phyloP scores from a whole-genome alignment of 2,329 filamentous ascomycete species.

The Raffaelea ambrosiae region DNA sequence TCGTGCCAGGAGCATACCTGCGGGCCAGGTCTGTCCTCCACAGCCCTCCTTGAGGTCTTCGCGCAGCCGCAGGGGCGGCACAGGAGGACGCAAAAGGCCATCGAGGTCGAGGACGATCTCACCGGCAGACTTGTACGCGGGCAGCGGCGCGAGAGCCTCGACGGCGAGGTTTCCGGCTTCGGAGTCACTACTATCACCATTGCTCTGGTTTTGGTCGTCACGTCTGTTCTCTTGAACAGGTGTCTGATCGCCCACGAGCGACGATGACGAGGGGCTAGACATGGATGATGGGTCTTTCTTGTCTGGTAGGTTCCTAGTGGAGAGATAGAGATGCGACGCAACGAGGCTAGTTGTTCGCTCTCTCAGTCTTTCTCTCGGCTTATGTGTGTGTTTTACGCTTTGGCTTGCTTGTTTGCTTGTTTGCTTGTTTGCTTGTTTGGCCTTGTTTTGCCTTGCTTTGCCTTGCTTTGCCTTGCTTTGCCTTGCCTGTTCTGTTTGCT shows the following conservation, averaged over 20 bases:
- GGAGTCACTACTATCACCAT: neutral
- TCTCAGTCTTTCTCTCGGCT: too few species aligned
- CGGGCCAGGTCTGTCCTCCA: constrained; percentile 90
- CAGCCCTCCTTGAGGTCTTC: constrained; percentile 85
- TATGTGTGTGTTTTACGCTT: too few species aligned
- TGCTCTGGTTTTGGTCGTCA: too few species aligned
- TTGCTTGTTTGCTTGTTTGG: neutral
- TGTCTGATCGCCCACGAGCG: constrained; percentile 42
- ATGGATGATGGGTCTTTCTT: neutral
- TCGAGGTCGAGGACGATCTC: constrained; percentile 56
- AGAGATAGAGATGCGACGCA: too few species aligned
- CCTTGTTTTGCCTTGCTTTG: too few species aligned
- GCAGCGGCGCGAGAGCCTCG: constrained; percentile 50
- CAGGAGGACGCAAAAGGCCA: constrained; percentile 47
- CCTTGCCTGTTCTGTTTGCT: too few species aligned
- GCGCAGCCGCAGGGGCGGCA: constrained; percentile 62
- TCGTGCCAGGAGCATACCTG: constrained; percentile 77
- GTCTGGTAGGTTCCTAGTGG: neutral
- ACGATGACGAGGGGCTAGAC: constrained; percentile 23
- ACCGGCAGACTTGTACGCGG: constrained; percentile 46
- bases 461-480: too few species aligned
- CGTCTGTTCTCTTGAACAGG: constrained; percentile 22
- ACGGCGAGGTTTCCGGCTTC: constrained; percentile 12
- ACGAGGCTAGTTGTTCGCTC: too few species aligned
- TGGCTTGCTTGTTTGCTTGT: neutral